Evolutionary conservation across 1,284 basidiomycete genomes (phyloP).

Genomic region (Paramarasmius palmivorus): DNA sequence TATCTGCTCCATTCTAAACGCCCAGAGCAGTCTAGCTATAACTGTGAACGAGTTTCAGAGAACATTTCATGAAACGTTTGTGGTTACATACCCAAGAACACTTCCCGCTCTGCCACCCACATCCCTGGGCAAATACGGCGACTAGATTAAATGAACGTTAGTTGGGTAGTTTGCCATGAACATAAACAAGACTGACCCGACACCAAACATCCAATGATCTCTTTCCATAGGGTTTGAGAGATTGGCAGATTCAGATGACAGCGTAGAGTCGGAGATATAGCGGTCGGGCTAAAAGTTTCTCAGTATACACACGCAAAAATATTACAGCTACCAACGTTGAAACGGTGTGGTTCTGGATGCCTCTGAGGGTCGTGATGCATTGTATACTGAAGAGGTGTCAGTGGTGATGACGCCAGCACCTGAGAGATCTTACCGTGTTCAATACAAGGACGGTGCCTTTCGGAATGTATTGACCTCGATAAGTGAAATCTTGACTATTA

Average conservation of each 20-base stretch:
- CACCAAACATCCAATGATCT: conserved; percentile 46
- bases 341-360: conserved; percentile 21
- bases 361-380: conserved; percentile 39
- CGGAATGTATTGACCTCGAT: conserved; percentile 39
- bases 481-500: conserved; percentile 37
- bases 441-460: conserved; percentile 38
- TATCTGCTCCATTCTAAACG: conserved; percentile 26
- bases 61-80: too few relatives aligned
- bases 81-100: conserved; percentile 23
- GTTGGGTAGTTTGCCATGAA: conserved; percentile 6
- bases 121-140: conserved; percentile 32
- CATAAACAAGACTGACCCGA: conserved; percentile 26
- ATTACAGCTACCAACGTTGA: too few relatives aligned
- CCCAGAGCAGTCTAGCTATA: conserved; percentile 33
- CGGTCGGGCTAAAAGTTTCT: conserved; percentile 29
- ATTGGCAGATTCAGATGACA: conserved; percentile 34
- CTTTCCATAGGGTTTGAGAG: conserved; percentile 37
- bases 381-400: conserved; percentile 21
- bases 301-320: conserved; percentile 22
- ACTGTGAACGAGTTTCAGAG: conserved; percentile 4
- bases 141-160: conserved; percentile 6
- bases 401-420: too few relatives aligned
- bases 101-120: conserved; percentile 31
- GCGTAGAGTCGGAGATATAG: conserved; percentile 29
- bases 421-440: conserved; percentile 22